phyloP scores from a whole-genome alignment of 345 rosid species.

The Populus tremula region DNA sequence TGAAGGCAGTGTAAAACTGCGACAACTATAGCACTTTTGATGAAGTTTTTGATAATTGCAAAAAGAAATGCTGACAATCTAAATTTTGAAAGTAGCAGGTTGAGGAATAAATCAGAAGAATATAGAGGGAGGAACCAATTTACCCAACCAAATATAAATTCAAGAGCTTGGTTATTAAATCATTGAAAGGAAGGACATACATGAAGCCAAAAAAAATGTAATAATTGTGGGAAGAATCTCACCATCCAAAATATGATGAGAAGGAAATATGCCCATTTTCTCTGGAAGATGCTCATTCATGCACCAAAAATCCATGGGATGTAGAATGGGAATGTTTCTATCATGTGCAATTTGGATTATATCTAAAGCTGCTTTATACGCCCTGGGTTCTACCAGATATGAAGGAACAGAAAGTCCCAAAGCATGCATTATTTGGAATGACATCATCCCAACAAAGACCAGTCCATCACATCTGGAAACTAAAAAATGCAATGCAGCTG shows the following conservation, averaged over 20 bases:
- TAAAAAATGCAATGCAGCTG: slow-evolving; percentile 53
- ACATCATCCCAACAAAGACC: slow-evolving; percentile 58
- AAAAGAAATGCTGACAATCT: background rate
- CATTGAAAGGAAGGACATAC: background rate
- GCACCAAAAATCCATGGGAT: slow-evolving; percentile 64
- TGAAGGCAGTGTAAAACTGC: too few species aligned
- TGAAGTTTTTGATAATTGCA: background rate
- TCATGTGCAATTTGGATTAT: slow-evolving; percentile 42
- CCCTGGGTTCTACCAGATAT: slow-evolving; percentile 43
- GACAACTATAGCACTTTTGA: too few species aligned
- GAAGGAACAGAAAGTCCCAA: slow-evolving; percentile 45
- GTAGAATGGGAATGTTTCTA: slow-evolving; percentile 37
- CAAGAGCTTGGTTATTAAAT: background rate
- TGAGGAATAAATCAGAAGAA: background rate
- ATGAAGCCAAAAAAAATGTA: background rate
- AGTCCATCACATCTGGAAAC: slow-evolving; percentile 61
- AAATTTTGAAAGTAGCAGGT: background rate
- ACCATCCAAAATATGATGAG: slow-evolving; percentile 44
- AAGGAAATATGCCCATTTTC: slow-evolving; percentile 41
- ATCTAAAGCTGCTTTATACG: slow-evolving; percentile 43
- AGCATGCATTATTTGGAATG: slow-evolving; percentile 60
- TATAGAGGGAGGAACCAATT: background rate
- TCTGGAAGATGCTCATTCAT: slow-evolving; percentile 24
- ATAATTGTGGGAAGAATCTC: slow-evolving; percentile 22
- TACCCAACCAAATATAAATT: background rate